phyloP scores from a whole-genome alignment of 495 filamentous ascomycete species.

The Trichoderma virens region DNA sequence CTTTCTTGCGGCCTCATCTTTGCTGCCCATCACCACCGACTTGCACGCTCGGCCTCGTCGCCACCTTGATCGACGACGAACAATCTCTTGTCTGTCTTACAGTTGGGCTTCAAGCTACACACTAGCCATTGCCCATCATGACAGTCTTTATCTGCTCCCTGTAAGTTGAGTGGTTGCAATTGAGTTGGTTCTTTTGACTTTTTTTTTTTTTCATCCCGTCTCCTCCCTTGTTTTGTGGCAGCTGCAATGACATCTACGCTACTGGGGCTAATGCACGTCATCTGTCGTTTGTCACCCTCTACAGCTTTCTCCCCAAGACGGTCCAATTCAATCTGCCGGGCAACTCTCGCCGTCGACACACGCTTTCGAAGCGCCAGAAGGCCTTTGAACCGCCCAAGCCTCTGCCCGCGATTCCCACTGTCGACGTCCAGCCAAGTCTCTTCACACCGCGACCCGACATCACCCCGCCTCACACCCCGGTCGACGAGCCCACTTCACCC shows the following conservation, averaged over 20 bases:
- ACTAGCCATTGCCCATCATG: conserved; percentile 36
- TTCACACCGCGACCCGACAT: conserved; percentile 34
- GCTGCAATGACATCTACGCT: conserved; percentile 2
- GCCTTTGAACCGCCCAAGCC: conserved; percentile 13
- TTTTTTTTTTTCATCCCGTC: not conserved
- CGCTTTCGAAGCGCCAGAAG: not conserved
- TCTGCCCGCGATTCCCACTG: conserved; percentile 18
- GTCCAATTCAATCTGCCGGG: conserved; percentile 60
- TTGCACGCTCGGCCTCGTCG: not conserved
- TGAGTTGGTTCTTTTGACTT: not conserved
- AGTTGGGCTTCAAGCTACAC: not conserved
- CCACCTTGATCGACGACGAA: not conserved
- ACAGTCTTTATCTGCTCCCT: conserved; percentile 79
- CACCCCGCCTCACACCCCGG: conserved; percentile 53
- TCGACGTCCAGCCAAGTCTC: conserved; percentile 35
- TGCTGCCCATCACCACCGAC: not conserved
- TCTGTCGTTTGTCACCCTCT: not conserved
- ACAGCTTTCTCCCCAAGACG: conserved; percentile 83
- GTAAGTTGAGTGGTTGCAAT: conserved; percentile 44
- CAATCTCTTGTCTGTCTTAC: not conserved
- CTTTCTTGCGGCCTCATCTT: not conserved
- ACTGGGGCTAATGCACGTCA: conserved; percentile 9
- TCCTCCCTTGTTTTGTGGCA: conserved; percentile 3
- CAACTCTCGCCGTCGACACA: conserved; percentile 24
- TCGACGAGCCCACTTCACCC: conserved; percentile 45